A percentile compares a stretch with the other conserved stretches of the same genome.
Evolutionary conservation across 139 green algal genomes (phyloP).

Genomic region (Picocystis salinarum): DNA sequence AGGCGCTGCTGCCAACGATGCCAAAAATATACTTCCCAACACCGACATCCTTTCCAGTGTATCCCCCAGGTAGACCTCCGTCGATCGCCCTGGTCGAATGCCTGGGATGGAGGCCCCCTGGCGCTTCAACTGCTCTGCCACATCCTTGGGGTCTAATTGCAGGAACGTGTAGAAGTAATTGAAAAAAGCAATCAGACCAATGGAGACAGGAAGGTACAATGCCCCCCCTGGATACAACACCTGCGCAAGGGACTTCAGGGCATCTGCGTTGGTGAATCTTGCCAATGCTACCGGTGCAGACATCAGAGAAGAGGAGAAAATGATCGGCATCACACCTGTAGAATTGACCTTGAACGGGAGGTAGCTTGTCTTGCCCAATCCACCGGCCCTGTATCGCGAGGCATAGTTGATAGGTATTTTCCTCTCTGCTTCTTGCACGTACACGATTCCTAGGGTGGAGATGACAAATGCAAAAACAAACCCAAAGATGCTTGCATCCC

Average conservation of each 20-base stretch:
- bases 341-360: slow-evolving; percentile 96
- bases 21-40: slow-evolving; percentile 82
- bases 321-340: slow-evolving; percentile 95
- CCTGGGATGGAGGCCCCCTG: slow-evolving; percentile 66
- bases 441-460: slow-evolving; percentile 90
- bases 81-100: slow-evolving; percentile 69
- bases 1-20: slow-evolving; percentile 62
- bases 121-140: slow-evolving; percentile 88
- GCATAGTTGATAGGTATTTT: slow-evolving; percentile 97
- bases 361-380: slow-evolving; percentile 62
- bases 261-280: slow-evolving; percentile 41
- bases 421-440: slow-evolving; percentile 87
- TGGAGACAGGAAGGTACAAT: slow-evolving; percentile 39
- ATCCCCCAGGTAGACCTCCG: slow-evolving; percentile 65
- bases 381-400: slow-evolving; percentile 32
- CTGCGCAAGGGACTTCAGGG: slow-evolving; percentile 31
- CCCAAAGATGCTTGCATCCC: slow-evolving; percentile 13
- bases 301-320: slow-evolving; percentile 88
- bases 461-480: slow-evolving; percentile 67
- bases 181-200: slow-evolving; percentile 89
- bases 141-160: slow-evolving; percentile 91
- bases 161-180: slow-evolving; percentile 99
- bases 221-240: slow-evolving; percentile 48
- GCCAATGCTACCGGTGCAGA: slow-evolving; percentile 61
- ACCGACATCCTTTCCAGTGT: slow-evolving; percentile 81